Percentiles rank a stretch among this genome's conserved stretches.
phyloP scores from a whole-genome alignment of 1,139 yeast genomes.

The Candida mesenterica region DNA sequence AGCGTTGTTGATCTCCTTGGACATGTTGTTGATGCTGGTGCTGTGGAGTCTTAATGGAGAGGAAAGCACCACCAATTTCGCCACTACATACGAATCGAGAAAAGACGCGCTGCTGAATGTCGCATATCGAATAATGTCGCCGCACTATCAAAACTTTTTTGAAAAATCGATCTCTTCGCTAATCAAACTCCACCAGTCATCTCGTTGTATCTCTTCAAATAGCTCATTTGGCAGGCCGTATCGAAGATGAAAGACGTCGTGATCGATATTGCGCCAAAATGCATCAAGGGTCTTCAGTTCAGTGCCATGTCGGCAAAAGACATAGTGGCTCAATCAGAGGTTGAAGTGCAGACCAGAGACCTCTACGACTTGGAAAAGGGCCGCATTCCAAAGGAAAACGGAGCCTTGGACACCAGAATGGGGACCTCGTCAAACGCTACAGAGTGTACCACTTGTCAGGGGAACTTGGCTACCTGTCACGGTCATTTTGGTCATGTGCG shows the following conservation, averaged over 20 bases:
- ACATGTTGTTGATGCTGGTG: slow-evolving; percentile 1
- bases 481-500: slow-evolving; percentile 97
- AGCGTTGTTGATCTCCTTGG: slow-evolving; percentile 4
- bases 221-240: no score
- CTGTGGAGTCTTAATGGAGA: no score
- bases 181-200: no score
- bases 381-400: slow-evolving; percentile 71
- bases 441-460: slow-evolving; percentile 90
- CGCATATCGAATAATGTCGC: no score
- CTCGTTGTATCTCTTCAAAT: no score
- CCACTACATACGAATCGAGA: no score
- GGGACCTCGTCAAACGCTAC: slow-evolving; percentile 86
- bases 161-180: no score
- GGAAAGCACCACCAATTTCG: no score
- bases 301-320: slow-evolving; percentile 90
- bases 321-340: slow-evolving; percentile 90
- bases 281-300: slow-evolving; percentile 87
- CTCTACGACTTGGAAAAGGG: slow-evolving; percentile 89
- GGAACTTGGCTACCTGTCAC: slow-evolving; percentile 90
- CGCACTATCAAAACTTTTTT: no score
- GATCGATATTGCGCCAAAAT: slow-evolving; percentile 83
- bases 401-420: slow-evolving; percentile 91
- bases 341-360: slow-evolving; percentile 89
- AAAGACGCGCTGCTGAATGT: no score
- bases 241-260: slow-evolving; percentile 81